These are phyloP conservation scores for Medicago ruthenica DNA, from an alignment of 306 rosid genomes.

Conservation along the genomic window DNA sequence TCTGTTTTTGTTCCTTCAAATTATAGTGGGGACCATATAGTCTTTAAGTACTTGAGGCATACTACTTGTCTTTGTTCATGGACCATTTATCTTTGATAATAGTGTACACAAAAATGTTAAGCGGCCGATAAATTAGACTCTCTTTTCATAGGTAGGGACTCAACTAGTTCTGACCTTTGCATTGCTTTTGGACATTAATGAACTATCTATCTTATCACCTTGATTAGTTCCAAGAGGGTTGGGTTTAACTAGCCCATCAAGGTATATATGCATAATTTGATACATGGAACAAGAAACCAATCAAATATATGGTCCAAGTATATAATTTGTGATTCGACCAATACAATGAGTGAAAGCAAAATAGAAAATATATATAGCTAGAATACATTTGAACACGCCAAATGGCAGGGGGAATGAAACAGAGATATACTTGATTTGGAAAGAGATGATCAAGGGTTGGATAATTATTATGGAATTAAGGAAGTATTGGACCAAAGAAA, in stretches of 20 bases:
- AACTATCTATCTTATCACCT: slow-evolving; percentile 39
- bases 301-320: slow-evolving; percentile 27
- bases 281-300: slow-evolving; percentile 2
- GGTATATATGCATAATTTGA: slow-evolving; percentile 26
- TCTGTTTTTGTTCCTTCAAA: slow-evolving; percentile 27
- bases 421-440: background rate
- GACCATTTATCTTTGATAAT: slow-evolving; percentile 48
- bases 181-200: slow-evolving; percentile 40
- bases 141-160: slow-evolving; percentile 46
- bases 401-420: slow-evolving; percentile 34
- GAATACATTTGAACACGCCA: slow-evolving; percentile 41
- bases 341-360: slow-evolving; percentile 24
- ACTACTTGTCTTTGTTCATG: slow-evolving; percentile 45
- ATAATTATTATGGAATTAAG: slow-evolving; percentile 29
- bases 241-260: slow-evolving; percentile 39
- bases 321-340: slow-evolving; percentile 25
- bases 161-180: slow-evolving; percentile 38
- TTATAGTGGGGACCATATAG: slow-evolving; percentile 50
- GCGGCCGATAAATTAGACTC: slow-evolving; percentile 52
- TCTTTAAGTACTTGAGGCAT: slow-evolving; percentile 43
- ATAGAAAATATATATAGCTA: background rate
- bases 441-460: slow-evolving; percentile 5
- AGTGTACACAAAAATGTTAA: slow-evolving; percentile 44
- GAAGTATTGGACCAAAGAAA: slow-evolving; percentile 14
- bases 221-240: slow-evolving; percentile 40